A percentile compares a stretch with the other conserved stretches of the same genome.
Conservation (phyloP, 805 yeast species). For the Starmerella apicola region DNA sequence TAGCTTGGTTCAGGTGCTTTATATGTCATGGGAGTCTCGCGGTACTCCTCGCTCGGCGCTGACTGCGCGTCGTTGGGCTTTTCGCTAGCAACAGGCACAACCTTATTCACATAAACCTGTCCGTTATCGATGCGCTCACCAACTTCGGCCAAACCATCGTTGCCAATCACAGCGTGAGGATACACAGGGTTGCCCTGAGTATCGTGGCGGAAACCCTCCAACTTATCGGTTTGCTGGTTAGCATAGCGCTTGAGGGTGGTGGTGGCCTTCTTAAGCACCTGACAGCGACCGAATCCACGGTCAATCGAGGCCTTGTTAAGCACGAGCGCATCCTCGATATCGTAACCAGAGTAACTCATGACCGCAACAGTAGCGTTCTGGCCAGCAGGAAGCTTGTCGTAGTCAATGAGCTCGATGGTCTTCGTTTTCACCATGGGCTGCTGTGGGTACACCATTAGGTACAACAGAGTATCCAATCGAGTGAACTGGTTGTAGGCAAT, state of each 20-base stretch:
- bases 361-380: slow-evolving; percentile 98
- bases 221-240: slow-evolving; percentile 82
- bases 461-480: slow-evolving; percentile 85
- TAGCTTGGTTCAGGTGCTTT: slow-evolving; percentile 93
- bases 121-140: slow-evolving; percentile 86
- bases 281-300: slow-evolving; percentile 96
- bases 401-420: slow-evolving; percentile 88
- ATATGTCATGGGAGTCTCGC: slow-evolving; percentile 84
- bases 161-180: slow-evolving; percentile 78
- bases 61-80: slow-evolving; percentile 3
- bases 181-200: slow-evolving; percentile 43
- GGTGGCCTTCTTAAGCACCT: slow-evolving; percentile 84
- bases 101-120: slow-evolving; percentile 85
- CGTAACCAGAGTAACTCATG: slow-evolving; percentile 97
- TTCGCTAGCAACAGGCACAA: slow-evolving; percentile 71
- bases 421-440: slow-evolving; percentile 98
- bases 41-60: slow-evolving; percentile 39
- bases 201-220: slow-evolving; percentile 83
- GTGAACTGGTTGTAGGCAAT: slow-evolving; percentile 94
- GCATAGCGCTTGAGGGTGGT: slow-evolving; percentile 83
- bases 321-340: slow-evolving; percentile 97
- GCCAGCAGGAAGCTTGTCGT: slow-evolving; percentile 96
- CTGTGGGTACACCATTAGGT: slow-evolving; percentile 96
- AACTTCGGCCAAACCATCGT: slow-evolving; percentile 94
- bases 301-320: slow-evolving; percentile 86